Conservation (phyloP, 2,329 filamentous ascomycete genomes). For the Stromatinia cepivora region DNA sequence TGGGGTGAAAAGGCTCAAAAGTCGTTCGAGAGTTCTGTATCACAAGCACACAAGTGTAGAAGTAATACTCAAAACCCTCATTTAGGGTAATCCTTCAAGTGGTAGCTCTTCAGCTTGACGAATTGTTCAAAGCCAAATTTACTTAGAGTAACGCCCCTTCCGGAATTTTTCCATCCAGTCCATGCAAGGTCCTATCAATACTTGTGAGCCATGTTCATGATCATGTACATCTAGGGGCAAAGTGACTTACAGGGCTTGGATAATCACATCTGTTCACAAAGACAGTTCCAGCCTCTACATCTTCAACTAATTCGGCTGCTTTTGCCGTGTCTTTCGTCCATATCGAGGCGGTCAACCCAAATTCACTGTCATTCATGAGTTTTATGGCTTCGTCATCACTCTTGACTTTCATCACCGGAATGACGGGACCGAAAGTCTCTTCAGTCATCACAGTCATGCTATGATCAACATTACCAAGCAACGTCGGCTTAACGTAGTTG, state of each 20-base stretch:
- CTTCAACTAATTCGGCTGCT: constrained; percentile 74
- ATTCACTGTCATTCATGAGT: constrained; percentile 93
- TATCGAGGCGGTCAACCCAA: constrained; percentile 92
- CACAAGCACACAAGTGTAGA: constrained; percentile 20
- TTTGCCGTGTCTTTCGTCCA: constrained; percentile 86
- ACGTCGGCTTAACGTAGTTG: constrained; percentile 85
- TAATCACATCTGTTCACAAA: constrained; percentile 95
- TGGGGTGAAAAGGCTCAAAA: constrained; percentile 20
- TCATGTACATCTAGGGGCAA: constrained; percentile 1
- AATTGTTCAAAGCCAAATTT: constrained; percentile 93
- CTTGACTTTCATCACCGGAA: constrained; percentile 84
- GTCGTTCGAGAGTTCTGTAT: constrained; percentile 21
- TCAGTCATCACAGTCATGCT: constrained; percentile 87
- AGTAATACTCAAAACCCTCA: constrained; percentile 24
- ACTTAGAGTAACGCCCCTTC: constrained; percentile 86
- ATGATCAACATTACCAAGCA: constrained; percentile 78
- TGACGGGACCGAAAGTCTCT: constrained; percentile 92
- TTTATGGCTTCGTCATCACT: constrained; percentile 76
- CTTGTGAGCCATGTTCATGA: constrained; percentile 33
- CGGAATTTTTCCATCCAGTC: constrained; percentile 97
- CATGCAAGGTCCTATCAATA: constrained; percentile 76
- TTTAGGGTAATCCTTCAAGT: constrained; percentile 79
- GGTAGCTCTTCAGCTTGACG: constrained; percentile 93
- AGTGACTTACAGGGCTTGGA: constrained; percentile 75
- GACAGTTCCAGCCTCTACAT: constrained; percentile 89